Evolutionary conservation across 192 early-diverging fungal genomes (phyloP).

Genomic region (Backusella liffmaniae): DNA sequence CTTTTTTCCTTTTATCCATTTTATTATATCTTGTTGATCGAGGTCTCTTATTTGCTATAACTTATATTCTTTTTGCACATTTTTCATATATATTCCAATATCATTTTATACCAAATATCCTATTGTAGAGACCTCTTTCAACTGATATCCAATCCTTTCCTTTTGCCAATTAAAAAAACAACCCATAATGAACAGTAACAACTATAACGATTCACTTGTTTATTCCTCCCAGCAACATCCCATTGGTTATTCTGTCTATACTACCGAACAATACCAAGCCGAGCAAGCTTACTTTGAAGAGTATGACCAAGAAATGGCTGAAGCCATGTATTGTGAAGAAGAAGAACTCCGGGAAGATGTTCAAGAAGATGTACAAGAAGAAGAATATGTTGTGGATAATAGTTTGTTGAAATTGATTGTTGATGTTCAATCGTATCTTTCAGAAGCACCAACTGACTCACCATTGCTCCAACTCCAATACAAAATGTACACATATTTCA

Average conservation of each 20-base stretch:
- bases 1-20: not conserved
- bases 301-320: conserved; percentile 7
- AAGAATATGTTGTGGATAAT: conserved; percentile 9
- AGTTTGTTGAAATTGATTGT: conserved; percentile 32
- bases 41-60: conserved; percentile 14
- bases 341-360: not conserved
- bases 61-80: conserved; percentile 10
- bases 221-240: not conserved
- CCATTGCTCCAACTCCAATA: conserved; percentile 36
- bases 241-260: not conserved
- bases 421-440: conserved; percentile 36
- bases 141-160: conserved; percentile 5
- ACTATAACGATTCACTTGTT: not conserved
- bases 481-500: conserved; percentile 41
- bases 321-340: not conserved
- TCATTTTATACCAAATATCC: not conserved
- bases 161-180: not conserved
- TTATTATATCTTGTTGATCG: not conserved
- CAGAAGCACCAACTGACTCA: conserved; percentile 29
- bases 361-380: conserved; percentile 5
- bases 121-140: not conserved
- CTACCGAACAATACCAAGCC: conserved; percentile 1
- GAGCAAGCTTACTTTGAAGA: conserved; percentile 16
- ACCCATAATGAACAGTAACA: not conserved
- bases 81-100: conserved; percentile 6